Percentiles rank a stretch among this genome's conserved stretches.
Evolutionary conservation across 306 rosid species (phyloP).

Genomic region (Pyrus bretschneideri): DNA sequence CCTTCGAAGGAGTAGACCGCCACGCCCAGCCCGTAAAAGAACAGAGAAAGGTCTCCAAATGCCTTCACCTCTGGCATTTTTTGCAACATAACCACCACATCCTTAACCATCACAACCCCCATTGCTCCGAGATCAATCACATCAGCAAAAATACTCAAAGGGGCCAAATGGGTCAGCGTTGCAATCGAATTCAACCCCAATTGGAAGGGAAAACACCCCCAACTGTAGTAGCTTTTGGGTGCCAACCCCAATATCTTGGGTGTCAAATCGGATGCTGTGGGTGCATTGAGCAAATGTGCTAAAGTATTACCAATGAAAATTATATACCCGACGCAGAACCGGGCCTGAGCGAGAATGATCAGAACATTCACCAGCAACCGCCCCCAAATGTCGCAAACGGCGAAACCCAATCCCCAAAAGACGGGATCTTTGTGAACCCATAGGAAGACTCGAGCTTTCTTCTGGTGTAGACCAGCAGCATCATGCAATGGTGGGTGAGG

Average conservation of each 20-base stretch:
- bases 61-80: conserved; percentile 24
- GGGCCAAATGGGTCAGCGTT: conserved; percentile 43
- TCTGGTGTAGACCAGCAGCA: conserved; percentile 45
- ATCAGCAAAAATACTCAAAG: conserved; percentile 42
- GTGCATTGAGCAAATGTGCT: conserved; percentile 23
- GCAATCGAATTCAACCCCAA: conserved; percentile 41
- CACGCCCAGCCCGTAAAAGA: conserved; percentile 47
- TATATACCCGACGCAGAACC: conserved; percentile 49
- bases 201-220: conserved; percentile 48
- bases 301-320: conserved; percentile 46
- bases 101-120: conserved; percentile 40
- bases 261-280: conserved; percentile 3
- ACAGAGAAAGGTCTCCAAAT: conserved; percentile 31
- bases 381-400: conserved; percentile 35
- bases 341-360: conserved; percentile 39
- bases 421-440: conserved; percentile 22
- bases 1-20: conserved; percentile 52
- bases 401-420: conserved; percentile 54
- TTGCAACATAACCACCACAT: conserved; percentile 12
- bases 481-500: conserved; percentile 48
- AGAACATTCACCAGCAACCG: conserved; percentile 32
- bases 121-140: conserved; percentile 8
- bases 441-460: conserved; percentile 37
- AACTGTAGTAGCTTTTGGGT: conserved; percentile 38
- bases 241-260: conserved; percentile 21